Conservation (phyloP, 2,329 filamentous ascomycete species). For the Aspergillus vadensis region DNA sequence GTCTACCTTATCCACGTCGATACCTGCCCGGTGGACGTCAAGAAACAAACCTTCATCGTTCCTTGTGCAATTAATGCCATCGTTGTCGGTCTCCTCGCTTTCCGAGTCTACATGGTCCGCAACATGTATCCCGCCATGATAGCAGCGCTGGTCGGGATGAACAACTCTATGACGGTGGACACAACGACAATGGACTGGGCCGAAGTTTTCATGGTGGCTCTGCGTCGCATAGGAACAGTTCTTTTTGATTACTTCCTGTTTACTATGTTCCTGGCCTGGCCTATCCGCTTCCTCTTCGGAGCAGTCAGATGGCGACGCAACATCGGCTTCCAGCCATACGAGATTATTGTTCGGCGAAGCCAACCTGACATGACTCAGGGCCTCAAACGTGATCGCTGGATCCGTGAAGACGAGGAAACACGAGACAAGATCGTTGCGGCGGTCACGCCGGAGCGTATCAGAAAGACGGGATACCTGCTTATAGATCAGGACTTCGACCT, state of each 20-base stretch:
- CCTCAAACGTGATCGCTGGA: conserved; percentile 53
- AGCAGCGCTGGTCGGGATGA: conserved; percentile 64
- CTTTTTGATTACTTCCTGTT: conserved; percentile 72
- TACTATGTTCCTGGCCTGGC: conserved; percentile 72
- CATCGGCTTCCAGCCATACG: conserved; percentile 74
- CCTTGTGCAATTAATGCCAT: conserved; percentile 74
- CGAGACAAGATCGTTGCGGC: conserved; percentile 65
- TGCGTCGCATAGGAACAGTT: conserved; percentile 65
- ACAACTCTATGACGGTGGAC: conserved; percentile 68
- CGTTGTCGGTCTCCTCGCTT: conserved; percentile 65
- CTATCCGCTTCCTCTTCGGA: conserved; percentile 67
- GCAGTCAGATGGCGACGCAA: conserved; percentile 73
- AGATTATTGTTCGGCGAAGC: conserved; percentile 79
- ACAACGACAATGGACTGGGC: conserved; percentile 58
- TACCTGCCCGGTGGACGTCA: conserved; percentile 67
- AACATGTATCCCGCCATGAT: conserved; percentile 74
- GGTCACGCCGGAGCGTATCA: conserved; percentile 66
- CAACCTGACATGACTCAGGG: conserved; percentile 66
- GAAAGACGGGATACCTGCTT: conserved; percentile 85
- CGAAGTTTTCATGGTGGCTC: conserved; percentile 59
- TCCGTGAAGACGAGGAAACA: conserved; percentile 55
- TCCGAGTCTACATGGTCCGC: conserved; percentile 67
- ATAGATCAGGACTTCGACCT: conserved; percentile 86
- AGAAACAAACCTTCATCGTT: conserved; percentile 79
- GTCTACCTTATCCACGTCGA: conserved; percentile 88